These are phyloP conservation scores for Cyathus striatus DNA, from an alignment of 768 basidiomycete genomes.

Conservation along the genomic window DNA sequence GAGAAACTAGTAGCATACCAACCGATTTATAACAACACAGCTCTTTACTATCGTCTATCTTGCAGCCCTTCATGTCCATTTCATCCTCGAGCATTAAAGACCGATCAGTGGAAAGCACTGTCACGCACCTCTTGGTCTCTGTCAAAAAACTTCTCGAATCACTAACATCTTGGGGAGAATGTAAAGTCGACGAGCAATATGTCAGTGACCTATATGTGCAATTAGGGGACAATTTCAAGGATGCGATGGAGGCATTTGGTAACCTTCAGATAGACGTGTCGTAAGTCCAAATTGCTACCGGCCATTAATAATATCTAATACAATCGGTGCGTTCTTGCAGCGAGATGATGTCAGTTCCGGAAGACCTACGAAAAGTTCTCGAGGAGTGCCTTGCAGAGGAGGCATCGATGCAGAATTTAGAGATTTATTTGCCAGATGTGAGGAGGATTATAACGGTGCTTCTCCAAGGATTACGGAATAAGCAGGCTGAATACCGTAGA, in stretches of 20 bases:
- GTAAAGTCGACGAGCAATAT: neutral
- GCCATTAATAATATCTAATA: neutral
- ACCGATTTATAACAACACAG: too few relatives aligned
- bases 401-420: neutral
- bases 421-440: neutral
- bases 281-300: conserved; percentile 1
- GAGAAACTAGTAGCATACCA: too few relatives aligned
- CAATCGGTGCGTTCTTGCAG: neutral
- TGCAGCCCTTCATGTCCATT: too few relatives aligned
- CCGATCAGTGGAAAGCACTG: neutral
- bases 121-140: neutral
- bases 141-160: neutral
- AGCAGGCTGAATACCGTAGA: neutral
- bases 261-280: conserved; percentile 8
- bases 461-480: neutral
- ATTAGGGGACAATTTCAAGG: neutral
- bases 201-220: neutral
- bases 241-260: conserved; percentile 2
- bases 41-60: too few relatives aligned
- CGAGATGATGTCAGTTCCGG: neutral
- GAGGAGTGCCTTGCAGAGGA: neutral
- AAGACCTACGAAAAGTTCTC: neutral
- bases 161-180: neutral
- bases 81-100: too few relatives aligned
- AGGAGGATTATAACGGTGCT: neutral